phyloP scores from a whole-genome alignment of 1,284 basidiomycete species.

The Fomitopsis pinicola region DNA sequence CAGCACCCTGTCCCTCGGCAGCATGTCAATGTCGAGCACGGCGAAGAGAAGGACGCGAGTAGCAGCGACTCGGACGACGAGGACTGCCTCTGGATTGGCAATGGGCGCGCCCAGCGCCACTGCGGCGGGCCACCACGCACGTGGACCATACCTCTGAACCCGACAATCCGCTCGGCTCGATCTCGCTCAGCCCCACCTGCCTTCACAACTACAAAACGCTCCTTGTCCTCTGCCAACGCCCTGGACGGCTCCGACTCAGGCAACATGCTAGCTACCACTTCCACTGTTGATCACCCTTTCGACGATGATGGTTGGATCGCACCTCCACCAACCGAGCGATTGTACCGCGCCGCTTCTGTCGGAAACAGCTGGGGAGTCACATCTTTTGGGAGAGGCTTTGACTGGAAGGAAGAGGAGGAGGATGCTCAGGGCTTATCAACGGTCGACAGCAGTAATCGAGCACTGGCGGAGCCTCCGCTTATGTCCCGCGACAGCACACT shows the following conservation, averaged over 20 bases:
- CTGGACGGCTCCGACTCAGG: constrained; percentile 16
- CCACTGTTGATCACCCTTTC: constrained; percentile 52
- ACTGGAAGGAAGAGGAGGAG: constrained; percentile 53
- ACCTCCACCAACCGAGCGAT: constrained; percentile 33
- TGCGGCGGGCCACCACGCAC: constrained; percentile 20
- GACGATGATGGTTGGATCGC: constrained; percentile 60
- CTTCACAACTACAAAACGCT: constrained; percentile 18
- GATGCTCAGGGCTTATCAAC: constrained; percentile 4
- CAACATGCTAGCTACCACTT: constrained; percentile 53
- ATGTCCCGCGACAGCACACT: constrained; percentile 8
- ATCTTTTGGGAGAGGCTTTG: constrained; percentile 75
- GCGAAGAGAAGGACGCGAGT: constrained; percentile 21
- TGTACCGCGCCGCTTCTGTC: constrained; percentile 61
- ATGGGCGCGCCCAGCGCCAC: constrained; percentile 18
- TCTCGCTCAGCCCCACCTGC: constrained; percentile 30
- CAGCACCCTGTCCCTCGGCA: neutral
- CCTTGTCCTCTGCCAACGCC: constrained; percentile 10
- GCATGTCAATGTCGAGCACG: constrained; percentile 11
- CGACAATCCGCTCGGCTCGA: constrained; percentile 22
- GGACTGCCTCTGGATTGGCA: constrained; percentile 24
- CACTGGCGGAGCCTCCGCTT: constrained; percentile 13
- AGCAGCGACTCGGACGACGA: constrained; percentile 23
- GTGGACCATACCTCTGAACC: constrained; percentile 19
- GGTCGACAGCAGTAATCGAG: constrained; percentile 4
- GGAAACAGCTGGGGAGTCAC: constrained; percentile 79